Evolutionary conservation across 75 land plant species (phyloP).

Genomic region (Azolla pinnata): DNA sequence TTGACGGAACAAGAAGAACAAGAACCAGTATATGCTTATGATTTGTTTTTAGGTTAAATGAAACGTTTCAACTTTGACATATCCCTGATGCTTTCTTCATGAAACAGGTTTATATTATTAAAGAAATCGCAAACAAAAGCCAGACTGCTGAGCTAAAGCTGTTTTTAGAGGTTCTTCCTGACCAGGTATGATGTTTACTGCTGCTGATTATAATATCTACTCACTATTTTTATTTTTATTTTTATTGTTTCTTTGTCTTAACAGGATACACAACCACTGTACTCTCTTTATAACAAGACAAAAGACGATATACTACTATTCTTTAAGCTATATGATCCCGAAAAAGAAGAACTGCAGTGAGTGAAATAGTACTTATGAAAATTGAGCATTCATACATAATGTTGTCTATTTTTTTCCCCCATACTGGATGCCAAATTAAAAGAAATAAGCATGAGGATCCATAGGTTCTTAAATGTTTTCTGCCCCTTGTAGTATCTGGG

Average conservation of each 20-base stretch:
- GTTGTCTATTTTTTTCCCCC: too few relatives aligned
- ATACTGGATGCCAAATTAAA: too few relatives aligned
- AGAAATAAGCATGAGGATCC: too few relatives aligned
- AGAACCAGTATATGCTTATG: slow-evolving; percentile 47
- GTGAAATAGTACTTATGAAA: neutral
- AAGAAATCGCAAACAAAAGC: slow-evolving; percentile 69
- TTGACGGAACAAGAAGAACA: slow-evolving; percentile 68
- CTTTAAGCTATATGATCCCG: slow-evolving; percentile 87
- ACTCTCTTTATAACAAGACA: slow-evolving; percentile 61
- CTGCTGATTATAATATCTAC: neutral
- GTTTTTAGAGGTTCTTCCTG: slow-evolving; percentile 78
- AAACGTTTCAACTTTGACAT: too few relatives aligned
- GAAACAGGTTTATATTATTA: slow-evolving; percentile 72
- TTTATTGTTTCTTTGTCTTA: neutral
- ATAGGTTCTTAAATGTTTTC: too few relatives aligned
- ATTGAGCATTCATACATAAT: neutral
- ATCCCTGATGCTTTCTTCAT: neutral
- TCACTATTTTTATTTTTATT: neutral
- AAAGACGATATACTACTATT: slow-evolving; percentile 88
- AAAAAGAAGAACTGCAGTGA: slow-evolving; percentile 83
- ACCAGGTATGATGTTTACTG: slow-evolving; percentile 34
- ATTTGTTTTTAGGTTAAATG: too few relatives aligned
- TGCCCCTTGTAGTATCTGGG: too few relatives aligned
- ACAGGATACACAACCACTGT: slow-evolving; percentile 45
- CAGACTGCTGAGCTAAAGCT: slow-evolving; percentile 82